Conservation (phyloP, 306 rosid species). For the Medicago truncatula region DNA sequence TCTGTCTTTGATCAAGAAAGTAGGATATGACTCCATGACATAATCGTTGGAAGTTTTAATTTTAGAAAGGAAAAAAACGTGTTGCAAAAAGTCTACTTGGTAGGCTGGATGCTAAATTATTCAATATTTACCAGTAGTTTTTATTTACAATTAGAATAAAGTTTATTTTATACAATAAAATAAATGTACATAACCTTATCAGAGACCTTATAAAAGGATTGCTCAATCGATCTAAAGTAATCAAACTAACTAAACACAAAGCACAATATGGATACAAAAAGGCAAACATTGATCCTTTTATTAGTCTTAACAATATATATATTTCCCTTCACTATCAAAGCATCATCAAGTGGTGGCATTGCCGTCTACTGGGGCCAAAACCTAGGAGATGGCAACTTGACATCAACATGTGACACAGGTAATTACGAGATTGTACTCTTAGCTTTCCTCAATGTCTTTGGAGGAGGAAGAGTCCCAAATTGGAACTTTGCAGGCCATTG, state of each 20-base stretch:
- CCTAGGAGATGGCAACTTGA: slow-evolving; percentile 47
- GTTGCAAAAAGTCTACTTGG: background rate
- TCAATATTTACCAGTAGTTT: background rate
- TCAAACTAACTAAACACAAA: background rate
- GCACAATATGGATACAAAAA: background rate
- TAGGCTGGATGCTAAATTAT: background rate
- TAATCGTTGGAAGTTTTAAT: too few relatives aligned
- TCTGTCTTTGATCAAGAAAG: too few relatives aligned
- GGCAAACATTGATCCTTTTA: background rate
- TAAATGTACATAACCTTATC: too few relatives aligned
- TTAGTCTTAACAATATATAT: background rate
- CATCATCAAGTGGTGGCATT: slow-evolving; percentile 33
- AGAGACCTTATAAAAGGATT: background rate
- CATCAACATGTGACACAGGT: slow-evolving; percentile 53
- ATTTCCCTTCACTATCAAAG: background rate
- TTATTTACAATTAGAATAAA: background rate
- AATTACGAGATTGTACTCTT: slow-evolving; percentile 49
- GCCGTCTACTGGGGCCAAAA: slow-evolving; percentile 66
- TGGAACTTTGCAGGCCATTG: slow-evolving; percentile 6
- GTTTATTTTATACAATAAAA: too few relatives aligned
- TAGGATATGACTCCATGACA: too few relatives aligned
- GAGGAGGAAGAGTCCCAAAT: background rate
- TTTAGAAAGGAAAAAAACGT: too few relatives aligned
- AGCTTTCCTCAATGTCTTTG: slow-evolving; percentile 52
- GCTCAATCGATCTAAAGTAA: background rate